Evolutionary conservation across 768 basidiomycete genomes (phyloP).

Genomic region (Tulasnella sp.): DNA sequence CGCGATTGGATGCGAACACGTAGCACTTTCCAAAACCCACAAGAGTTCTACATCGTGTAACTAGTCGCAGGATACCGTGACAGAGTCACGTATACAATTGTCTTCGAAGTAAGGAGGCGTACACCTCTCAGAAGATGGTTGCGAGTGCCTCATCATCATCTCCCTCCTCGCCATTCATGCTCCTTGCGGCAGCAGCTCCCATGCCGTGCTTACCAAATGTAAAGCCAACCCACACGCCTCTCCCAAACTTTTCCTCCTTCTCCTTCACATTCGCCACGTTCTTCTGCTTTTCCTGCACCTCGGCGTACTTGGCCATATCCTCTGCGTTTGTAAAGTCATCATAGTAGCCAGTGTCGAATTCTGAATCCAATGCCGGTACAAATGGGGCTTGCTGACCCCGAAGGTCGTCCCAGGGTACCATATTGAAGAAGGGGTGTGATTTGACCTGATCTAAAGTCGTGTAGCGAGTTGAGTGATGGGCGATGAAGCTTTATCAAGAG

Average conservation of each 20-base stretch:
- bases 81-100: no score
- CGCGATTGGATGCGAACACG: no score
- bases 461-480: constrained; percentile 72
- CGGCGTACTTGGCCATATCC: constrained; percentile 98
- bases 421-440: constrained; percentile 71
- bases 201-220: constrained; percentile 85
- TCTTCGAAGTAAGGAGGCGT: background rate
- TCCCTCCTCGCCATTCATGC: background rate
- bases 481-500: constrained; percentile 46
- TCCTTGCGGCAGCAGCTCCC: constrained; percentile 25
- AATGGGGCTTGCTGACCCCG: constrained; percentile 74
- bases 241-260: constrained; percentile 57
- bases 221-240: constrained; percentile 87
- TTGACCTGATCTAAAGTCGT: constrained; percentile 61
- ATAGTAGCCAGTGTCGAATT: constrained; percentile 91
- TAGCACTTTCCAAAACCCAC: no score
- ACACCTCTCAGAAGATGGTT: constrained; percentile 17
- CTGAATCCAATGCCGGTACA: constrained; percentile 87
- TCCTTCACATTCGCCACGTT: constrained; percentile 90
- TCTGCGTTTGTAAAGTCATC: constrained; percentile 80
- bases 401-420: constrained; percentile 65
- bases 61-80: no score
- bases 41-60: no score
- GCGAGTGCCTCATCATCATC: constrained; percentile 16
- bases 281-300: constrained; percentile 91